Evolutionary conservation across 73 alveolate species (phyloP), one percentile per base, ranked within the genome.

Genomic region (Paramecium primaurelia): DNA sequence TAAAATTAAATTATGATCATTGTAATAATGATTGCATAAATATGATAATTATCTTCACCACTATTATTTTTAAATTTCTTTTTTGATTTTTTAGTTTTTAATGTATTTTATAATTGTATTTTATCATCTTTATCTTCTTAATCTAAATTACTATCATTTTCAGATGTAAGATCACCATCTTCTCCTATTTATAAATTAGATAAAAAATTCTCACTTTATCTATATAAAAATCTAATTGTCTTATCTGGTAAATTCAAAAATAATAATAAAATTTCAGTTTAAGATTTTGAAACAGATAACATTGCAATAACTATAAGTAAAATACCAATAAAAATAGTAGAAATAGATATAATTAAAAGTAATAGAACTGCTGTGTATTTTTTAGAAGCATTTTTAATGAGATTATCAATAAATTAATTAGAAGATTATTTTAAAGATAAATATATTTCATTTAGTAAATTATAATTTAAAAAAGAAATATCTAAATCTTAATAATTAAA

Each of bases 171-270:
- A 38, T 75, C 88, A 1, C 47, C 88, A 30, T 75, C 64, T 42
- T 75, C 88, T 4, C 88, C 88, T 10, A 75, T 38, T 42, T 75
- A 75, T 14, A 75, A 30, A 75, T 75, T 75, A 2, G 88, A 36
- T 75, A 75, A 38, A 26, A 75, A 75, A 6, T 75, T 75, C 20
- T 75, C 88, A 32, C 64, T 16, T 42, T 75, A 16, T 10, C 26
- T 10, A 75, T 75, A 75, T 7, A 75, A 38, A 75, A 6, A 75
- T 75, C 60, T 30, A 12, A 75, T 75, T 4, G 88, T 75, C 26
- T 42, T 75, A 18, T 75, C 88, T 9, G 88, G 88, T 3, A 75
- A 30, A 42, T 75, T 42, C 47, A 75, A 36, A 42, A 75, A 75
- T 42, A 75, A 64, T 32, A 16, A 8, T 64, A 64, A 11, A 25